A percentile compares a stretch with the other conserved stretches of the same genome.
phyloP scores from a whole-genome alignment of 78 protist genomes.

The slime mould (Dictyostelium discoideum) region DNA sequence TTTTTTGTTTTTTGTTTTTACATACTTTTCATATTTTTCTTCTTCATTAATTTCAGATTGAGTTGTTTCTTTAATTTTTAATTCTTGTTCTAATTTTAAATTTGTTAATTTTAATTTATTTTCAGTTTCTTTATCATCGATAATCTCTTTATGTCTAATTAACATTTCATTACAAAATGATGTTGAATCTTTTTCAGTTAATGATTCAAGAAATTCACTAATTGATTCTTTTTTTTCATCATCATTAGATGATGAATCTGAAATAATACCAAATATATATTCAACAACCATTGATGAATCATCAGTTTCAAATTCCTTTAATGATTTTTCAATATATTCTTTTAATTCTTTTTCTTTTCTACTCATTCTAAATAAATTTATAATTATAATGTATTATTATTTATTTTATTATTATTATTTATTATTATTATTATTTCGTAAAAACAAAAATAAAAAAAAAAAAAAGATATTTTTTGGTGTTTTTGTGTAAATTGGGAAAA shows the following conservation, averaged over 20 bases:
- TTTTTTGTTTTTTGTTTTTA: too few species aligned
- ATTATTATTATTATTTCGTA: not conserved
- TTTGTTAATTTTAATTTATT: not conserved
- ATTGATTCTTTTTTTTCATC: slow-evolving; percentile 56
- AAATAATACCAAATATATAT: slow-evolving; percentile 43
- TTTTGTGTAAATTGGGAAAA: too few species aligned
- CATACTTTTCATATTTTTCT: slow-evolving; percentile 4
- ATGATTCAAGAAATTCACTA: slow-evolving; percentile 14
- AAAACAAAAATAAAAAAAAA: not conserved
- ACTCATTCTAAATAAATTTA: not conserved
- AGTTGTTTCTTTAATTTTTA: slow-evolving; percentile 43
- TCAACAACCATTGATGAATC: slow-evolving; percentile 42
- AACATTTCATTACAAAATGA: slow-evolving; percentile 2
- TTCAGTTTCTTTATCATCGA: slow-evolving; percentile 3
- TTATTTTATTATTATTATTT: not conserved
- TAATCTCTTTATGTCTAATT: not conserved
- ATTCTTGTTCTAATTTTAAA: slow-evolving; percentile 27
- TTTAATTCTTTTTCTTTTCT: slow-evolving; percentile 16
- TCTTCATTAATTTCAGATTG: not conserved
- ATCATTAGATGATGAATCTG: not conserved
- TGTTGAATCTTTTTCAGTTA: slow-evolving; percentile 29
- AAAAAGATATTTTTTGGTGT: too few species aligned
- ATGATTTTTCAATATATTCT: not conserved
- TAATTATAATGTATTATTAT: too few species aligned
- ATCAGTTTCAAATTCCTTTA: not conserved